Evolutionary conservation across 2,329 filamentous ascomycete species (phyloP), one percentile per base, ranked within the genome.

Genomic region (Macrophomina tecta): DNA sequence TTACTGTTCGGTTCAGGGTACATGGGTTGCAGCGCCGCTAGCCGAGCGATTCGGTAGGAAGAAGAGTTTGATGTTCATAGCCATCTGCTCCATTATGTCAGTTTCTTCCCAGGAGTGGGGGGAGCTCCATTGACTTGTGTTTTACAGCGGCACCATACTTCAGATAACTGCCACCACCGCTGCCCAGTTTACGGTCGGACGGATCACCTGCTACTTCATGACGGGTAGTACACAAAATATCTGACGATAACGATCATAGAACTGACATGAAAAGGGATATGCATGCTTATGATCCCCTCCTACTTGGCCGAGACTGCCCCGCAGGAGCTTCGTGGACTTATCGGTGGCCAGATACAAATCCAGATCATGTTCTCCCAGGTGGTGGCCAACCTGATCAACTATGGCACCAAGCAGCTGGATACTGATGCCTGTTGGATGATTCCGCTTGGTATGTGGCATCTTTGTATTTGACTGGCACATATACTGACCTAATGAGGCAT

Each of bases 361-460:
- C 61, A 64, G 48, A 64, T 64, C 48, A 64, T 64, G 61, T 64
- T 64, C 48, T 64, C 61, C 4, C 61, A 64, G 14, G 61, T 64
- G 5, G 28, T 64, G 9, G 61, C 61, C 28, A 64, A 64, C 12
- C 23, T 64, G 4, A 64, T 64, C 61, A 64, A 64, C 48, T 52
- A 64, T 16, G 61, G 61, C 14, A 64, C 61, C 34, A 64, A 64
- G 7, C 61, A 64, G 12, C 30, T 64, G 23, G 61, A 52, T 34
- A 64, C 61, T 11, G 48, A 64, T 53, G 61, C 61, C 16, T 64
- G 61, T 48, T 64, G 61, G 61, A 64, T 64, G 48, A 64, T 64
- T 32, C 61, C 61, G 18, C 48, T 64, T 4, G 61, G 61, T 64
- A 32, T 9, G 16, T 28, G 12, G 4, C 5, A 4, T 12, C 8